Conservation (phyloP, 192 early-diverging fungal genomes). For the Coemansia aciculifera region DNA sequence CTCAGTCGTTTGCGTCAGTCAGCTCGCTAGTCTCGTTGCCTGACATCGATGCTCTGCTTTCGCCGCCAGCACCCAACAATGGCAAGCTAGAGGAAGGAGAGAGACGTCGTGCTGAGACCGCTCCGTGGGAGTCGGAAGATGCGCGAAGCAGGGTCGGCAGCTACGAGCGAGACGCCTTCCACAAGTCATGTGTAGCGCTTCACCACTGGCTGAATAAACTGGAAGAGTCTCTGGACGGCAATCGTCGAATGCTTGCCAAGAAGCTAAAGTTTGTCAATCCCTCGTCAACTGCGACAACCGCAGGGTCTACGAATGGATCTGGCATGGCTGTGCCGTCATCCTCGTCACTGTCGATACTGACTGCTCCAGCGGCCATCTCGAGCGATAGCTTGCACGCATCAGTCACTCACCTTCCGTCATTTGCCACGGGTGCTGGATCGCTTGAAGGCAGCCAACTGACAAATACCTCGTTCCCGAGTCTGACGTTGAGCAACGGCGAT, state of each 20-base stretch:
- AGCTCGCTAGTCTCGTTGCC: conserved; percentile 34
- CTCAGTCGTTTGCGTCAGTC: conserved; percentile 46
- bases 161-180: conserved; percentile 42
- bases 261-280: conserved; percentile 52
- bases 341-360: conserved; percentile 9
- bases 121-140: conserved; percentile 52
- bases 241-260: conserved; percentile 44
- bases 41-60: conserved; percentile 27
- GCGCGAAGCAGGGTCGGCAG: conserved; percentile 6
- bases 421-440: conserved; percentile 4
- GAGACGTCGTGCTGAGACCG: conserved; percentile 27
- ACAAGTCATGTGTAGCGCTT: conserved; percentile 51
- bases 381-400: conserved; percentile 45
- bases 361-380: conserved; percentile 26
- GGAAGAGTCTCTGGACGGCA: conserved; percentile 48
- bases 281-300: background rate
- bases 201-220: conserved; percentile 55
- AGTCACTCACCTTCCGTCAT: conserved; percentile 29
- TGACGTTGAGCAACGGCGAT: conserved; percentile 44
- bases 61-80: conserved; percentile 8
- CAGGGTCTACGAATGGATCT: background rate
- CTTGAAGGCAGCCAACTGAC: conserved; percentile 16
- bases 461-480: conserved; percentile 41
- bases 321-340: background rate
- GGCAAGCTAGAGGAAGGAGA: conserved; percentile 18